Base-by-base conservation (phyloP, 352 stramenopile species). In the Globisporangium sylvaticum region DNA sequence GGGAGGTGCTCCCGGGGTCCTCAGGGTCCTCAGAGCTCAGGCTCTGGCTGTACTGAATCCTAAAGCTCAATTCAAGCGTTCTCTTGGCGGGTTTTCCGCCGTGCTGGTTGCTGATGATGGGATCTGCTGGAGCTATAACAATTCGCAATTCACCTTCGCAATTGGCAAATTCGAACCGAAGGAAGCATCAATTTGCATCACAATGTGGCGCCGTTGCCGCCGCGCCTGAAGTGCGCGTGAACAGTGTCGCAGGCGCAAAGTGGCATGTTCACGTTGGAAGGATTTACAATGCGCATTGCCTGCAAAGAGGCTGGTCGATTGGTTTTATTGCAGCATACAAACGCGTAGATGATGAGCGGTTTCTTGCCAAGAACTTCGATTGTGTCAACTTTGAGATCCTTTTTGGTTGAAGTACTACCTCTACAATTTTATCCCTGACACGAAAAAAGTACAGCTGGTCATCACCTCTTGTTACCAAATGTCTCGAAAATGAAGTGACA, bases 101-200 rank as follows among this genome's bases (percentile, higher is more conserved):
- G 42, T 50, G 42, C 42, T 50, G 42, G 4, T 50, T 22, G 42
- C 42, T 50, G 18, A 50, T 22, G 18, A 10, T 50, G 42, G 42
- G 42, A 50, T 50, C 18, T 50, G 18, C 14, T 50, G 42, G 42
- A 10, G 34, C 18, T n/a, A n/a, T n/a, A n/a, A n/a, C 15, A 3
- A 50, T 20, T 22, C 4, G 42, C 42, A 50, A 22, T n/a, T 50
- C 42, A 22, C 6, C n/a, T n/a, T n/a, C 22, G 5, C 42, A 50
- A 42, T 42, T 50, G 18, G 42, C 42, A 50, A 22, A 10, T 50
- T 50, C 18, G 42, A 20, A 46, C 4, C 39, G 39, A 46, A 46
- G 39, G 39, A 46, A 46, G 54, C 18, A 48, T 61, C 55, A 44
- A 25, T 37, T 64, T 61, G 55, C 55, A 61, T 61, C 55, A 64